These are phyloP conservation scores for Mariannaea elegans DNA, from an alignment of 2,329 filamentous ascomycete genomes.

Conservation along the genomic window DNA sequence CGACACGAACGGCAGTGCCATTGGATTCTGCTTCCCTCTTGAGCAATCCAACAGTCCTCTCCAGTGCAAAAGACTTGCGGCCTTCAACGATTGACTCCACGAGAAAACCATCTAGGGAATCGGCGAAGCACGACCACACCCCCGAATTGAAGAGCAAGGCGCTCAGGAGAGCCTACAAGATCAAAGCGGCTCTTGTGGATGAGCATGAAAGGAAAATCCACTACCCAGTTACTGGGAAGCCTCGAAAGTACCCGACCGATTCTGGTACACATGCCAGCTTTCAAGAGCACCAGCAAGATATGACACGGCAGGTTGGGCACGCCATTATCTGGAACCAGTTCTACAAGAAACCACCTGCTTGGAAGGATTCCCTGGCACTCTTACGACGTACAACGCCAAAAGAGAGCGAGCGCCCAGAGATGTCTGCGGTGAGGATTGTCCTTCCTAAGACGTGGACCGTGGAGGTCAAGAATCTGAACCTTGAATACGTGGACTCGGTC, in stretches of 20 bases:
- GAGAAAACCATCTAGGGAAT: conserved; percentile 1
- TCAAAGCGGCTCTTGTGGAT: conserved; percentile 29
- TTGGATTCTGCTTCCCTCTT: conserved; percentile 11
- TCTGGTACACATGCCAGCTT: conserved; percentile 35
- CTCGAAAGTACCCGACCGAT: conserved; percentile 41
- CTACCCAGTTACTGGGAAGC: conserved; percentile 41
- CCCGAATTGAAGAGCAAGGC: conserved; percentile 37
- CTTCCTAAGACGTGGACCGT: conserved; percentile 47
- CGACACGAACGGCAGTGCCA: conserved; percentile 5
- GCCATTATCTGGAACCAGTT: conserved; percentile 45
- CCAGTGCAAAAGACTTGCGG: neutral
- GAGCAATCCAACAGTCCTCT: neutral
- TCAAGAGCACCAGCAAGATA: conserved; percentile 31
- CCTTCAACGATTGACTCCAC: conserved; percentile 4
- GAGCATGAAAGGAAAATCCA: conserved; percentile 32
- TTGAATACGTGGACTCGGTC: conserved; percentile 46
- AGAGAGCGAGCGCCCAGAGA: conserved; percentile 42
- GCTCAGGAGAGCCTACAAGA: conserved; percentile 42
- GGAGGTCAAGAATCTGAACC: conserved; percentile 44
- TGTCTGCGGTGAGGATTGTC: conserved; percentile 49
- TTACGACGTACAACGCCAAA: conserved; percentile 50
- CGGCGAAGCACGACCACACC: conserved; percentile 22
- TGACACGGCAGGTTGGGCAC: conserved; percentile 49
- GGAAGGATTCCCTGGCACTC: conserved; percentile 50
- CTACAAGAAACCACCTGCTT: conserved; percentile 45